Evolutionary conservation across 225 moss, liverwort and hornwort species (phyloP).

Genomic region (Marchantia paleacea): DNA sequence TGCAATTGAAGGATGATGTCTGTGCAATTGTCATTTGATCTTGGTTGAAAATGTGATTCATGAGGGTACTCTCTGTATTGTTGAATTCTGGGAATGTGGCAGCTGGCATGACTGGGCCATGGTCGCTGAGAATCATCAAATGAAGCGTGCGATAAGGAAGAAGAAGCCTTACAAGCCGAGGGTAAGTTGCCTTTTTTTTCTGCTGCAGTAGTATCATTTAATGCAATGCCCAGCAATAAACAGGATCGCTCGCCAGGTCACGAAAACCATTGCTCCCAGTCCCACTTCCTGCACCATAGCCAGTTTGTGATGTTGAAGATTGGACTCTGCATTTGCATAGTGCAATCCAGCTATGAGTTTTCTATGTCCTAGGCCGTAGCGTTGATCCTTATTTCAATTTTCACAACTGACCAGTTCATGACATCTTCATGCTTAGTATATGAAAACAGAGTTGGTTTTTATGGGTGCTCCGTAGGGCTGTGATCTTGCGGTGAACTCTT

Average conservation of each 20-base stretch:
- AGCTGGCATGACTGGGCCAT: slow-evolving; percentile 98
- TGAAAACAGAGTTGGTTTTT: too few species aligned
- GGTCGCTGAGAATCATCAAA: slow-evolving; percentile 88
- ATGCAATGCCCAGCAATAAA: neutral
- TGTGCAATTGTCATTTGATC: neutral
- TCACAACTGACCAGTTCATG: too few species aligned
- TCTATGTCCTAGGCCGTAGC: too few species aligned
- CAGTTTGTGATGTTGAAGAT: neutral
- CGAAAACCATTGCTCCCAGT: neutral
- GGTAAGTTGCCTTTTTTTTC: slow-evolving; percentile 29
- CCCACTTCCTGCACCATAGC: neutral
- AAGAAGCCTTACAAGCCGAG: slow-evolving; percentile 70
- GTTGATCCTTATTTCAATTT: too few species aligned
- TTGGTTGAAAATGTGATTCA: neutral
- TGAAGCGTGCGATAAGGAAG: slow-evolving; percentile 69
- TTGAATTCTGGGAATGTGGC: slow-evolving; percentile 20
- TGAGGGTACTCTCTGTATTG: neutral
- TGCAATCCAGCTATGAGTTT: too few species aligned
- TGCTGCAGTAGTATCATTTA: neutral
- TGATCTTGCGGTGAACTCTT: too few species aligned
- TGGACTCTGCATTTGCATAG: too few species aligned
- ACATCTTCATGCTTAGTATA: too few species aligned
- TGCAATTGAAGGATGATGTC: neutral
- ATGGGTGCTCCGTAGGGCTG: too few species aligned
- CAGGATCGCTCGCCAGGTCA: neutral